Percentiles rank a stretch among this genome's conserved stretches.
These are phyloP conservation scores for Primulina eburnea DNA, from an alignment of 257 asterid genomes.

Conservation along the genomic window DNA sequence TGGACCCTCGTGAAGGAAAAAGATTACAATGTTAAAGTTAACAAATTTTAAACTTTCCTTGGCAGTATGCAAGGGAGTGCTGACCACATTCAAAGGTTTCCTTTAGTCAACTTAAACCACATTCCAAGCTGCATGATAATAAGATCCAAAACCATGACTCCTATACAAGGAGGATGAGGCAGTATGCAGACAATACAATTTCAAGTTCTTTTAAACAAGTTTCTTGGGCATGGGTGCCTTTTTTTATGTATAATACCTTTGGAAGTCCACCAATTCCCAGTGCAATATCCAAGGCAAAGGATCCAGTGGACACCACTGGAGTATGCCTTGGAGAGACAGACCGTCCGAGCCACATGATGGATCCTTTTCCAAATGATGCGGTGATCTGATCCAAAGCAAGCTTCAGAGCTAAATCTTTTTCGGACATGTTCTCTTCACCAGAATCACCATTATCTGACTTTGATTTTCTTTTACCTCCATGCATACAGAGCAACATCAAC, in stretches of 20 bases:
- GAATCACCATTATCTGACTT: constrained; percentile 72
- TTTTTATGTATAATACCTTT: constrained; percentile 44
- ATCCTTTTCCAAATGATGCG: constrained; percentile 80
- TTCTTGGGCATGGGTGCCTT: not conserved
- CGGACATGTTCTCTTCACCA: constrained; percentile 84
- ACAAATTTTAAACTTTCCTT: not conserved
- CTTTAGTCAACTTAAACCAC: not conserved
- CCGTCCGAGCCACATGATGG: constrained; percentile 98
- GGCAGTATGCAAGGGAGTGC: not conserved
- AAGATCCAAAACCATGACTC: not conserved
- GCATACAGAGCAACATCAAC: not conserved
- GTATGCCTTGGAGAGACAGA: constrained; percentile 47
- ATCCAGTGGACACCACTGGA: constrained; percentile 90
- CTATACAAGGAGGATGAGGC: constrained; percentile 8
- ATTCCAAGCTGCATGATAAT: not conserved
- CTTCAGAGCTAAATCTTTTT: constrained; percentile 88
- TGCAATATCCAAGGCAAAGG: constrained; percentile 78
- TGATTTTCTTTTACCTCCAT: constrained; percentile 62
- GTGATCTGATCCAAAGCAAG: constrained; percentile 86
- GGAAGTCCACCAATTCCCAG: constrained; percentile 94
- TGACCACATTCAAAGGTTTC: not conserved
- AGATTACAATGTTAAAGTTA: not conserved
- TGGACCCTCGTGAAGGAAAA: not conserved
- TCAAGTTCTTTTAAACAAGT: not conserved
- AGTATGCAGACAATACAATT: constrained; percentile 11